Conservation (phyloP, 441 rosid species). For the Melastoma candidum region DNA sequence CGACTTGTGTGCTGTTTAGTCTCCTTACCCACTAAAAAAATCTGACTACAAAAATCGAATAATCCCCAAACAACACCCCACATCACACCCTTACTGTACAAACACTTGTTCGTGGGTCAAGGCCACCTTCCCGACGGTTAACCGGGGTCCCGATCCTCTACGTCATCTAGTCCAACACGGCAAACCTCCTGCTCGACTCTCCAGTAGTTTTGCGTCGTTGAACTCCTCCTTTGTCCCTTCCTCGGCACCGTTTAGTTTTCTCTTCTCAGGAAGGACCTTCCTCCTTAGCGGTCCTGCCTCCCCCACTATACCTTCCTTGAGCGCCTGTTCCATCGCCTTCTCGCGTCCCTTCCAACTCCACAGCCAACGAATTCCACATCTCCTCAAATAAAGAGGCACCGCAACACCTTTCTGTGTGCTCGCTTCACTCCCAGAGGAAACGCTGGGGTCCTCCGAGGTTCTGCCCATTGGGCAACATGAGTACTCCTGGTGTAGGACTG, state of each 20-base stretch:
- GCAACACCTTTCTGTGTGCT: conserved; percentile 33
- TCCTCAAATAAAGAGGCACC: conserved; percentile 70
- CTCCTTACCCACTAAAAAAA: too few species aligned
- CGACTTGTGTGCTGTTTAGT: too few species aligned
- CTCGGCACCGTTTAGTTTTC: conserved; percentile 36
- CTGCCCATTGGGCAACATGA: background rate
- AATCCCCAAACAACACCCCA: too few species aligned
- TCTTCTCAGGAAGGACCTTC: conserved; percentile 39
- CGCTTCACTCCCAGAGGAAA: conserved; percentile 23
- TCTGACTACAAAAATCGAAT: too few species aligned
- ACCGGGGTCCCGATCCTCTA: too few species aligned
- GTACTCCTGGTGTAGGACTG: conserved; percentile 20
- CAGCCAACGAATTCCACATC: conserved; percentile 93
- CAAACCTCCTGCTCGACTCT: conserved; percentile 83
- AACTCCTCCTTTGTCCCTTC: conserved; percentile 69
- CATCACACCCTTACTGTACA: too few species aligned
- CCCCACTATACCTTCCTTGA: conserved; percentile 89
- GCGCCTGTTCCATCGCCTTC: conserved; percentile 92
- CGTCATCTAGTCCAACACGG: conserved; percentile 49
- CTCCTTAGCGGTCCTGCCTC: conserved; percentile 88
- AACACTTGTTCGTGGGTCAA: too few species aligned
- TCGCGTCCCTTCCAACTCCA: conserved; percentile 84
- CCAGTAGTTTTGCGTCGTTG: conserved; percentile 89
- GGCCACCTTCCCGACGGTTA: too few species aligned
- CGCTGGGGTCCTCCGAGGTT: conserved; percentile 17